phyloP scores from a whole-genome alignment of 1,284 basidiomycete species.

The Austroboletus olivaceoglutinosus region DNA sequence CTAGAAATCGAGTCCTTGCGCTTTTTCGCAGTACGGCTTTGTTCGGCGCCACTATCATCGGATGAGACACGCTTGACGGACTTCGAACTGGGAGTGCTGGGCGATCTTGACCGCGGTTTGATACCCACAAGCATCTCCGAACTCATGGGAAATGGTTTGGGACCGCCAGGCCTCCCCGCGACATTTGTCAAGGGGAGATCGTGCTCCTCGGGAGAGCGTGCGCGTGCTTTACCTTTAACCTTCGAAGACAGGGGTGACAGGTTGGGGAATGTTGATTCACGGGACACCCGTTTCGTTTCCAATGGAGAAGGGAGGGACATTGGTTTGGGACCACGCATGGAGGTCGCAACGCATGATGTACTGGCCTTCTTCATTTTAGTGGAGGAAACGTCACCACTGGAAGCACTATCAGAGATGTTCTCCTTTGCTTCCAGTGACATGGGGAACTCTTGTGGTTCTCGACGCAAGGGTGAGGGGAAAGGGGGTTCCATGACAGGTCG shows the following conservation, averaged over 20 bases:
- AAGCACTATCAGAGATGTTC: slow-evolving; percentile 17
- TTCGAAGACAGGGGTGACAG: slow-evolving; percentile 25
- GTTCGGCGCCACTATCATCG: slow-evolving; percentile 32
- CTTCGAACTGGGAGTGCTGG: slow-evolving; percentile 15
- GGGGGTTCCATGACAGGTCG: slow-evolving; percentile 7
- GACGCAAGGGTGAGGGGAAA: slow-evolving; percentile 5
- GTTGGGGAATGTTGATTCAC: slow-evolving; percentile 21
- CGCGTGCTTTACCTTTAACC: slow-evolving; percentile 21
- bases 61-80: slow-evolving; percentile 40
- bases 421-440: slow-evolving; percentile 25
- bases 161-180: slow-evolving; percentile 6
- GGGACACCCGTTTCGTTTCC: slow-evolving; percentile 6
- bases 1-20: slow-evolving; percentile 26
- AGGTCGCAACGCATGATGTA: slow-evolving; percentile 10
- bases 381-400: slow-evolving; percentile 14
- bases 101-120: slow-evolving; percentile 20
- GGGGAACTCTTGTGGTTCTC: slow-evolving; percentile 26
- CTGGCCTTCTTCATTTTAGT: slow-evolving; percentile 12
- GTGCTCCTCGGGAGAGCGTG: slow-evolving; percentile 6
- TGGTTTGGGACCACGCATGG: neutral
- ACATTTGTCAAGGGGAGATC: neutral
- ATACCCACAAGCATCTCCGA: slow-evolving; percentile 42
- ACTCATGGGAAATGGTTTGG: slow-evolving; percentile 53
- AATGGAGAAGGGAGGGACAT: slow-evolving; percentile 27
- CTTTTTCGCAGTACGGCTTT: slow-evolving; percentile 37